Evolutionary conservation across 345 rosid genomes (phyloP).

Genomic region (Gossypium anomalum): DNA sequence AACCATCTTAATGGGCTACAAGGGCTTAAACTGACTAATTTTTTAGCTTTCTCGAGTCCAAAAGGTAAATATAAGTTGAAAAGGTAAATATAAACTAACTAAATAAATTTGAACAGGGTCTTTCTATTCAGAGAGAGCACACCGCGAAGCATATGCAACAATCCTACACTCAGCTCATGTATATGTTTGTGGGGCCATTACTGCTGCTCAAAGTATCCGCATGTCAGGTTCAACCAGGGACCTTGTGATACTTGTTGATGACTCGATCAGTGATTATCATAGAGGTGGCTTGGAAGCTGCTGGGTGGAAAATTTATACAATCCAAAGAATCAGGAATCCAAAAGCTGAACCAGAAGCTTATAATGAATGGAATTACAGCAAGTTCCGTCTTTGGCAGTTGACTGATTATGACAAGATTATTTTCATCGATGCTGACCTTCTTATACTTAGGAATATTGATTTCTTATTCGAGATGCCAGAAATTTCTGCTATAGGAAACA

Average conservation of each 20-base stretch:
- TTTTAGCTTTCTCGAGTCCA: background rate
- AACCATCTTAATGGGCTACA: background rate
- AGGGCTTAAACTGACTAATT: constrained; percentile 1
- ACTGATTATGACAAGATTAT: constrained; percentile 81
- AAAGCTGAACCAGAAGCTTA: constrained; percentile 74
- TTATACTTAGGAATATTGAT: constrained; percentile 80
- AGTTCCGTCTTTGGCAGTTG: constrained; percentile 91
- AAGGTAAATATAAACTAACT: background rate
- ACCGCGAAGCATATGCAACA: constrained; percentile 78
- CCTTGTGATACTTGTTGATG: constrained; percentile 80
- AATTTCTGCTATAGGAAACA: constrained; percentile 74
- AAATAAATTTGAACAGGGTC: constrained; percentile 40
- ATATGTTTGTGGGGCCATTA: constrained; percentile 87
- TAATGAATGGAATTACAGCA: constrained; percentile 92
- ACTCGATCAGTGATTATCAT: constrained; percentile 61
- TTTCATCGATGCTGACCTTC: constrained; percentile 85
- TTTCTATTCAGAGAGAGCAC: constrained; percentile 55
- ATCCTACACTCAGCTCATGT: constrained; percentile 81
- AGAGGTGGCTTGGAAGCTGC: constrained; percentile 73
- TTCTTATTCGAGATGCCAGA: constrained; percentile 89
- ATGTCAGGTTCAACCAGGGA: constrained; percentile 88
- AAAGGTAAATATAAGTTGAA: background rate
- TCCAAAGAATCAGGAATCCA: constrained; percentile 79
- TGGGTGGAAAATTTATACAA: constrained; percentile 79
- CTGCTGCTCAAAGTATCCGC: constrained; percentile 87